Conservation (phyloP, 179 eudicot species). For the Beta corolliflora region DNA sequence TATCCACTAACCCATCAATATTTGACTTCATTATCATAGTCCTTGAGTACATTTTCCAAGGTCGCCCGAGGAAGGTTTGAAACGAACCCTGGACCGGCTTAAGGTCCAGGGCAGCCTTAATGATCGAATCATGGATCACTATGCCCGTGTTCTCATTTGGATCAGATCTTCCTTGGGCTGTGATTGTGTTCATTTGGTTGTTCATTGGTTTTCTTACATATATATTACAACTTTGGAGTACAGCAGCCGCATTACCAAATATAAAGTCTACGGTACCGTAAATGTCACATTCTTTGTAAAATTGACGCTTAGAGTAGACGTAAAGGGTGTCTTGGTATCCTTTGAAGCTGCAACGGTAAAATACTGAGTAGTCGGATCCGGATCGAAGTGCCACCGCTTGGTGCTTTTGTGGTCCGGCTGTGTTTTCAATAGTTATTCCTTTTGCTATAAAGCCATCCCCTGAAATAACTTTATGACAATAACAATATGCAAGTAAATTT, state of each 20-base stretch:
- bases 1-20: conserved; percentile 32
- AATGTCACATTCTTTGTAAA: conserved; percentile 39
- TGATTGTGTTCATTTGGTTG: conserved; percentile 39
- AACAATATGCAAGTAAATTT: not conserved
- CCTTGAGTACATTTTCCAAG: conserved; percentile 46
- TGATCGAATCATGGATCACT: conserved; percentile 37
- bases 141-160: conserved; percentile 42
- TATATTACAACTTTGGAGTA: conserved; percentile 40
- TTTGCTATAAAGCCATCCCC: conserved; percentile 46
- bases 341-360: conserved; percentile 40
- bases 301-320: conserved; percentile 40
- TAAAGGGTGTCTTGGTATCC: conserved; percentile 53
- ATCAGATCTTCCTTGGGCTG: conserved; percentile 41
- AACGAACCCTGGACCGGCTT: conserved; percentile 19
- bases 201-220: conserved; percentile 34
- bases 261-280: conserved; percentile 47
- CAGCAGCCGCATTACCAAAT: conserved; percentile 37
- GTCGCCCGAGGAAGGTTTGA: conserved; percentile 41
- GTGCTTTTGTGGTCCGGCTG: conserved; percentile 45
- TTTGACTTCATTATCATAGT: conserved; percentile 33
- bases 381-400: conserved; percentile 47
- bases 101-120: conserved; percentile 32
- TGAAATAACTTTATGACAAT: conserved; percentile 26
- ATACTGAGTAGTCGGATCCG: conserved; percentile 39
- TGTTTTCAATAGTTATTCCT: conserved; percentile 46